Percentiles rank a stretch among this genome's conserved stretches.
Conservation (phyloP, 495 filamentous ascomycete genomes). For the Trichoderma parareesei region DNA sequence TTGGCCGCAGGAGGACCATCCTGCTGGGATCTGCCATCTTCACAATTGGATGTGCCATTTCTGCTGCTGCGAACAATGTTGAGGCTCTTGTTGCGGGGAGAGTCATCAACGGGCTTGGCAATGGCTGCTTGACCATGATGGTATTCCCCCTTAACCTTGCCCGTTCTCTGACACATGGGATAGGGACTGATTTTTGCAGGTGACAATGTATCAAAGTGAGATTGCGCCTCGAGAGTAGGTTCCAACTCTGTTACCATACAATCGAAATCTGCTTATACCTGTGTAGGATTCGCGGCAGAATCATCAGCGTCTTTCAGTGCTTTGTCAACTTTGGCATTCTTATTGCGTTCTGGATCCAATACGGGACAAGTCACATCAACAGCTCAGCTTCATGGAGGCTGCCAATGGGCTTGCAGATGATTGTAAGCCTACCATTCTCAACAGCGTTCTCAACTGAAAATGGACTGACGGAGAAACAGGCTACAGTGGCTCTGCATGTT, state of each 20-base stretch:
- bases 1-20: slow-evolving; percentile 55
- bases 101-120: slow-evolving; percentile 57
- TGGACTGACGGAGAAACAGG: slow-evolving; percentile 32
- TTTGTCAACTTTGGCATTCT: slow-evolving; percentile 67
- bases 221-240: slow-evolving; percentile 68
- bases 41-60: slow-evolving; percentile 52
- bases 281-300: background rate
- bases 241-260: slow-evolving; percentile 47
- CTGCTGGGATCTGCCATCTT: slow-evolving; percentile 49
- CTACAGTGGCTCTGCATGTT: slow-evolving; percentile 46
- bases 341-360: slow-evolving; percentile 65
- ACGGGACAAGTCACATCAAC: slow-evolving; percentile 51
- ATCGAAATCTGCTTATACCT: background rate
- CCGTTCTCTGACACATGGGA: slow-evolving; percentile 55
- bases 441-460: background rate
- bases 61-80: slow-evolving; percentile 47
- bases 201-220: slow-evolving; percentile 74
- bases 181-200: slow-evolving; percentile 46
- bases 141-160: background rate
- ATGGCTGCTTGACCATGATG: slow-evolving; percentile 5
- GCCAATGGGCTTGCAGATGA: slow-evolving; percentile 64
- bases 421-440: slow-evolving; percentile 41
- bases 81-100: slow-evolving; percentile 63
- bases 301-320: slow-evolving; percentile 50
- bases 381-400: slow-evolving; percentile 54